Evolutionary conservation across 768 basidiomycete species (phyloP), one percentile per base, ranked within the genome.

Genomic region (Naganishia vishniacii): DNA sequence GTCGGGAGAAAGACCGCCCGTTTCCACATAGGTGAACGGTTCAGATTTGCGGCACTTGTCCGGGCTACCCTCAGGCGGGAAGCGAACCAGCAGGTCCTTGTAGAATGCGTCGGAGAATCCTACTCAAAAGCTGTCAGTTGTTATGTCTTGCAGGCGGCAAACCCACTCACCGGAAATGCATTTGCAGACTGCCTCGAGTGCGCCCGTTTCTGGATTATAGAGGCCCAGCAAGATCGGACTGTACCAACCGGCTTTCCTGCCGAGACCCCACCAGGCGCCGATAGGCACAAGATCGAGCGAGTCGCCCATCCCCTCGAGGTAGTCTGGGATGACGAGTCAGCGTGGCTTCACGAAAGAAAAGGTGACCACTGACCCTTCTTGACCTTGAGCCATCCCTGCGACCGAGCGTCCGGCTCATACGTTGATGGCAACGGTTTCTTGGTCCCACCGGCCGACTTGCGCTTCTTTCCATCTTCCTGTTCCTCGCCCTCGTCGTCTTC

Each of bases 211-310:
- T 23, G 83, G 78, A 71, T 91, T 85, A 82, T 87, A 86, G 42
- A 87, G 78, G 15, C 85, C 90, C 47, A 93, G 81, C 5, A 95
- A 80, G 69, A 94, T 84, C 1, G 91, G 91, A 68, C 86, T 88
- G 88, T 89, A 95, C 92, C 91, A 94, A 48, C 84, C 82, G 16
- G 85, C 86, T 78, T 94, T 95, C 37, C 91, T 80, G 32, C 92
- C 92, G 72, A 86, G 88, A 48, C 91, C 91, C 78, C 91, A 84
- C 88, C 89, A 93, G 46, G 89, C 91, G 8, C 80, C 80, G 59
- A 82, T 78, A 0, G 81, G 80, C 2, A 81, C 79, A 4, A 81
- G 74, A 63, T 81, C 81, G 32, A 81, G 70, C 85, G 82, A 68
- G 73, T 91, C 88, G n/a, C 86, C 86, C 40, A 89, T 76, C 2